These are phyloP conservation scores for Trichoderma guizhouense DNA, from an alignment of 2,329 filamentous ascomycete genomes.

Conservation along the genomic window DNA sequence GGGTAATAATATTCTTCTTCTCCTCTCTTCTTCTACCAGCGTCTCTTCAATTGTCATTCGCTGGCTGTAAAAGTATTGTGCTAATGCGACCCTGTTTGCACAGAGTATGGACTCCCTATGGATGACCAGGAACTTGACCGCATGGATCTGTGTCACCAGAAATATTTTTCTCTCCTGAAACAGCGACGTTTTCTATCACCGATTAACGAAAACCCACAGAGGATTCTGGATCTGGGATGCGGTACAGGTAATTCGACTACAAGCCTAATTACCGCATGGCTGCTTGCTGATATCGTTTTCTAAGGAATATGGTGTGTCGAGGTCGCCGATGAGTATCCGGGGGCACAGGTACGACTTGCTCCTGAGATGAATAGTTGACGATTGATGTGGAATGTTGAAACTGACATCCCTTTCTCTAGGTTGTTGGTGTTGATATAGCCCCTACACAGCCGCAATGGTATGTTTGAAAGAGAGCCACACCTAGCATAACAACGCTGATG, in stretches of 20 bases:
- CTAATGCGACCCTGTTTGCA: neutral
- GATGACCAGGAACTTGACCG: slow-evolving; percentile 39
- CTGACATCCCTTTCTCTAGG: slow-evolving; percentile 14
- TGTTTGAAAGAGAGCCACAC: neutral
- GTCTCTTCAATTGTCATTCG: neutral
- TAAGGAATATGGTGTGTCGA: slow-evolving; percentile 34
- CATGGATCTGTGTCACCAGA: slow-evolving; percentile 38
- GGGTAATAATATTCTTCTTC: slow-evolving; percentile 22
- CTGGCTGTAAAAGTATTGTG: neutral
- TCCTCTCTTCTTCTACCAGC: too few relatives aligned
- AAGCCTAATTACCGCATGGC: neutral
- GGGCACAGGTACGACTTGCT: slow-evolving; percentile 21
- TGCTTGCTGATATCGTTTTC: neutral
- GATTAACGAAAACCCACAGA: slow-evolving; percentile 26
- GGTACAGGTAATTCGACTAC: slow-evolving; percentile 22
- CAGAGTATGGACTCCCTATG: slow-evolving; percentile 40
- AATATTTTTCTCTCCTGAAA: slow-evolving; percentile 30
- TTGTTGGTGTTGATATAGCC: slow-evolving; percentile 28
- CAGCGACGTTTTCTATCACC: slow-evolving; percentile 27
- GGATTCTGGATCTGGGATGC: slow-evolving; percentile 29
- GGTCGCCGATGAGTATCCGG: slow-evolving; percentile 37
- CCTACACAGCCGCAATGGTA: slow-evolving; percentile 26
- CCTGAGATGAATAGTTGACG: neutral
- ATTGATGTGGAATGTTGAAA: neutral
- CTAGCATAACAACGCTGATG: neutral